Conservation (phyloP, 139 green algal genomes). For the Haematococcus sp. region DNA sequence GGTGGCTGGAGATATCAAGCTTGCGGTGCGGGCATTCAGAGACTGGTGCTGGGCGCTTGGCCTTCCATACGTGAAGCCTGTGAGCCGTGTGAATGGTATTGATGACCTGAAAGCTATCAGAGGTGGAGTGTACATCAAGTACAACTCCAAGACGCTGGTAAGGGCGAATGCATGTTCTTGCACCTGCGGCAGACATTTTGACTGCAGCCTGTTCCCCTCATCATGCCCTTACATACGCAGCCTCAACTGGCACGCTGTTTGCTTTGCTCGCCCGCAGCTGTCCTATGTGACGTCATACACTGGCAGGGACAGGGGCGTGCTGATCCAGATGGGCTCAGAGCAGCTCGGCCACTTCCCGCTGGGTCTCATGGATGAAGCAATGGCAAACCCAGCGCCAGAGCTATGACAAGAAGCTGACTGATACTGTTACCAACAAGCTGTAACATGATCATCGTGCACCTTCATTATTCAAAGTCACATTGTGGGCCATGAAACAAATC, state of each 20-base stretch:
- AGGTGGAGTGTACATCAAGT: conserved; percentile 66
- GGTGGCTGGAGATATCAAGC: conserved; percentile 52
- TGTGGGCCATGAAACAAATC: too few species aligned
- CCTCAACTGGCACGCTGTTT: too few species aligned
- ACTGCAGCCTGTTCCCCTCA: background rate
- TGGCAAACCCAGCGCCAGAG: conserved; percentile 29
- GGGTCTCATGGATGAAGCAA: conserved; percentile 65
- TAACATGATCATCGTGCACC: too few species aligned
- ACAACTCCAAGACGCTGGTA: conserved; percentile 51
- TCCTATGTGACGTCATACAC: conserved; percentile 50
- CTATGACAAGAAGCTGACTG: too few species aligned
- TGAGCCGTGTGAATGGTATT: conserved; percentile 17
- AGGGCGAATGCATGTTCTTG: background rate
- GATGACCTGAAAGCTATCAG: conserved; percentile 10
- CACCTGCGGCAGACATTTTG: too few species aligned
- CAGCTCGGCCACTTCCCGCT: conserved; percentile 73
- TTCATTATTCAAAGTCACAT: too few species aligned
- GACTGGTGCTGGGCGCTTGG: conserved; percentile 59
- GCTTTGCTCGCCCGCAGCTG: conserved; percentile 22
- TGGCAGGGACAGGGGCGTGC: conserved; percentile 58
- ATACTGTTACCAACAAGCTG: too few species aligned
- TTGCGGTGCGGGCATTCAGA: conserved; percentile 53
- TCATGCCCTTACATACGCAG: too few species aligned
- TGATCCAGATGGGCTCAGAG: conserved; percentile 59
- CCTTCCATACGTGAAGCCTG: conserved; percentile 35